Base-by-base conservation (phyloP, 2,329 filamentous ascomycete genomes). In the Aspergillus phoenicis region DNA sequence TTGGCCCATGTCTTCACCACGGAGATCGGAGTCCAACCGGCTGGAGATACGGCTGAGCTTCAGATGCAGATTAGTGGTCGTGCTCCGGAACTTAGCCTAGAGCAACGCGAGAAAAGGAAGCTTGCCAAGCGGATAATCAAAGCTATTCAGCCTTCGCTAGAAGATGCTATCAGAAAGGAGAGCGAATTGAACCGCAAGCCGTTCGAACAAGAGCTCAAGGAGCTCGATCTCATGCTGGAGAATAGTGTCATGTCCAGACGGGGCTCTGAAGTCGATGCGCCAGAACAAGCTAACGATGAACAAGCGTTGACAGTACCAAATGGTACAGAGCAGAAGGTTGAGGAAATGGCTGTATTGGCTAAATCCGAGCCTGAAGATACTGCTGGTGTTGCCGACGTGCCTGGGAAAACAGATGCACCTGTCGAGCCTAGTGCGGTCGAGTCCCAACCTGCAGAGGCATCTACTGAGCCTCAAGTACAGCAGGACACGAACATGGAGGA, bases 121-220 rank as follows among this genome's bases (percentile, higher is more conserved):
- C 81, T 96, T n/a, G 92, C 91, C 24, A 97, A 96, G 77, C 87
- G 93, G 26, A 96, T 97, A 63, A 84, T 96, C 66, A 96, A 92
- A 74, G 87, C 88, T 1, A 84, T 96, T 33, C 91, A 96, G 73
- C 87, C 90, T 13, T 84, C 87, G 48, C 81, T 97, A 3, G 90
- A 97, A 73, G 84, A 86, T 58, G 92, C 92, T 0, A 78, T 93
- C 51, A 85, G 84, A 57, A 91, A 91, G 58, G 94, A 98, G 75
- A 88, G 91, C n/a, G 91, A 95, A 62, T 83, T 96, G 45, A 88
- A 84, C 54, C 85, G 88, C 56, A 89, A 88, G 68, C 82, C 90
- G 0, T 85, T 87, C 49, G 89, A 93, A 56, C 84, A 84, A 52
- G 84, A 93, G 58, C 80, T 91, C 41, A 86, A 86, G 65, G 89